Conservation (phyloP, 23 red algal genomes). For the Gracilaria domingensis region DNA sequence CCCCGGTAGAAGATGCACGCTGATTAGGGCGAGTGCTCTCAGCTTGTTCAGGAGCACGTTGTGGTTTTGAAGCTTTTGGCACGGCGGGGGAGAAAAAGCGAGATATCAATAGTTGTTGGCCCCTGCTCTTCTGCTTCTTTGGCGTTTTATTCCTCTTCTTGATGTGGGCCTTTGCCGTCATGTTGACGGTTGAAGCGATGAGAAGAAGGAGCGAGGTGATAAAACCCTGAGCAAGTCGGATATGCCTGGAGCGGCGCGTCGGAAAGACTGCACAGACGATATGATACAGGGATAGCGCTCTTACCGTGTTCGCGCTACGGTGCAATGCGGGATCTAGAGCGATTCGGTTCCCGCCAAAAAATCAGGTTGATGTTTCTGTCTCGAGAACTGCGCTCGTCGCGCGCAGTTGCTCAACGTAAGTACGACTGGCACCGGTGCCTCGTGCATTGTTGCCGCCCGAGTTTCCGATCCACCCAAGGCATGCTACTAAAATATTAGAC, state of each 20-base stretch:
- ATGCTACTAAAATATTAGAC: too few species aligned
- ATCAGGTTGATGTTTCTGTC: background rate
- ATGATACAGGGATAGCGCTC: too few species aligned
- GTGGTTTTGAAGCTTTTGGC: background rate
- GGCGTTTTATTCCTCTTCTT: constrained; percentile 31
- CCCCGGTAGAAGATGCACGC: background rate
- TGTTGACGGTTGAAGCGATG: background rate
- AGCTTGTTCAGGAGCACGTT: background rate
- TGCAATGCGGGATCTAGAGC: too few species aligned
- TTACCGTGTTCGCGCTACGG: background rate
- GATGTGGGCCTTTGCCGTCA: constrained; percentile 10
- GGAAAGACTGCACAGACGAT: too few species aligned
- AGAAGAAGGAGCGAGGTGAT: background rate
- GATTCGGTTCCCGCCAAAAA: background rate
- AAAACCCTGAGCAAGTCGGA: background rate
- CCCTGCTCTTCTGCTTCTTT: constrained; percentile 22
- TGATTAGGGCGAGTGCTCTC: background rate
- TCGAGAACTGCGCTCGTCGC: too few species aligned
- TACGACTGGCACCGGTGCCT: background rate
- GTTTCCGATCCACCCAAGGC: too few species aligned
- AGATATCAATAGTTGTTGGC: constrained; percentile 61
- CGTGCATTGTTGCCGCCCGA: constrained; percentile 1
- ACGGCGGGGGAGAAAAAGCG: constrained; percentile 52
- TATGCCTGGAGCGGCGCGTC: too few species aligned
- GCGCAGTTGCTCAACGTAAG: too few species aligned